Base-by-base conservation (phyloP, 768 basidiomycete genomes). In the Tulasnella sp. region DNA sequence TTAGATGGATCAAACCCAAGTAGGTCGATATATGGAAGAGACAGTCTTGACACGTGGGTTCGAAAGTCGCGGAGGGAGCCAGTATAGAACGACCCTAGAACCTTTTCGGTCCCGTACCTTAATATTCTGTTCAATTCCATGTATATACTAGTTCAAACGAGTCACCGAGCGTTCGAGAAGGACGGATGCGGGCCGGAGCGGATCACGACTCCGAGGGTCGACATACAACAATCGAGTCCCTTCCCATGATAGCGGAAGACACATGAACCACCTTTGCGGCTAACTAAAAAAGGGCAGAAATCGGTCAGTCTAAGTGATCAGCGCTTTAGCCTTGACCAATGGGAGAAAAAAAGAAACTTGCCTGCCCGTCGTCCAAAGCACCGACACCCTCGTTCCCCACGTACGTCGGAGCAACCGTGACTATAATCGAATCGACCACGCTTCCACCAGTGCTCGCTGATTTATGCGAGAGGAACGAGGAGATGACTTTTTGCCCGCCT, bases 341-440 rank as follows among this genome's bases (percentile, higher is more conserved):
- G 12, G 7, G 3, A 39, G 36, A 29, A 40, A 37, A 19, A 67
- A 29, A 29, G 14, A 79, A 3, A 75, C 80, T 67, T 71, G 81
- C 81, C 68, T 76, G 73, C n/a, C 82, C 77, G 76, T 80, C 80
- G 17, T 80, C 78, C 29, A 82, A 82, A 79, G 91, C 92, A 11
- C 88, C 87, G 0, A 93, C 82, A 7, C 92, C 94, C n/a, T 85
- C 84, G 1, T 83, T 82, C 0, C 96, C 96, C 5, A 99, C 90
- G 19, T 96, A 82, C n/a, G 85, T 86, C 0, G 97, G 97, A 0
- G 96, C 93, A 25, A 94, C 87, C 3, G 97, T 99, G 67, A 98
- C 84, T 67, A 99, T 87, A 25, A 97, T 80, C 15, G 86, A 85
- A 82, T 98, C 93, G 6, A 97, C 86, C 15, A 88, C 77, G 29